Evolutionary conservation across 2,329 filamentous ascomycete genomes (phyloP).

Genomic region (Arthrinium puccinioides): DNA sequence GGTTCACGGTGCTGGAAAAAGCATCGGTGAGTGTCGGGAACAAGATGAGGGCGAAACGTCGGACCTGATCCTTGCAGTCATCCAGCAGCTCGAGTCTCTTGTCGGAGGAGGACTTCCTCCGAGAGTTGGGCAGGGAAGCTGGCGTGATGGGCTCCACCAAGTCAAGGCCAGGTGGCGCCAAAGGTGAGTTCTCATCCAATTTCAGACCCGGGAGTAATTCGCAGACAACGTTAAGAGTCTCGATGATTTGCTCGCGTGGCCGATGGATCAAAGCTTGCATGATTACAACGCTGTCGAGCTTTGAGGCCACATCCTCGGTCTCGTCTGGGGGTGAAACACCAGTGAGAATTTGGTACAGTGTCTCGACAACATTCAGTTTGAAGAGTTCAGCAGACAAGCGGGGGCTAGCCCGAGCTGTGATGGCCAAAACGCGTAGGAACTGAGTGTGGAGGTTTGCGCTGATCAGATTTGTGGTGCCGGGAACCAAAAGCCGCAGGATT

Average conservation of each 20-base stretch:
- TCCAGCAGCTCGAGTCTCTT: constrained; percentile 76
- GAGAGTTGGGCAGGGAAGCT: constrained; percentile 28
- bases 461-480: constrained; percentile 92
- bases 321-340: constrained; percentile 85
- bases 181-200: constrained; percentile 37
- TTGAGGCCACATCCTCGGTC: constrained; percentile 69
- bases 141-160: constrained; percentile 32
- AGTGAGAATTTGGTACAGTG: constrained; percentile 92
- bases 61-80: constrained; percentile 78
- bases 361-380: constrained; percentile 96
- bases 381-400: constrained; percentile 81
- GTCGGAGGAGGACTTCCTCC: constrained; percentile 59
- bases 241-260: constrained; percentile 90
- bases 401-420: constrained; percentile 84
- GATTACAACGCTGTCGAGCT: constrained; percentile 92
- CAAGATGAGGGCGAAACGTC: constrained; percentile 85
- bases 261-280: constrained; percentile 98
- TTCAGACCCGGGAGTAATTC: constrained; percentile 78
- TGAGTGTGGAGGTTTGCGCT: constrained; percentile 92
- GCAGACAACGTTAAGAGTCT: constrained; percentile 95
- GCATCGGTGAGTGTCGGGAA: constrained; percentile 94
- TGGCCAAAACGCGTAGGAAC: constrained; percentile 85
- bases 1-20: constrained; percentile 94
- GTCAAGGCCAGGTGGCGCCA: constrained; percentile 20
- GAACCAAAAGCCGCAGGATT: constrained; percentile 78